Evolutionary conservation across 805 yeast species (phyloP).

Genomic region (Myxozyma lipomycoides): DNA sequence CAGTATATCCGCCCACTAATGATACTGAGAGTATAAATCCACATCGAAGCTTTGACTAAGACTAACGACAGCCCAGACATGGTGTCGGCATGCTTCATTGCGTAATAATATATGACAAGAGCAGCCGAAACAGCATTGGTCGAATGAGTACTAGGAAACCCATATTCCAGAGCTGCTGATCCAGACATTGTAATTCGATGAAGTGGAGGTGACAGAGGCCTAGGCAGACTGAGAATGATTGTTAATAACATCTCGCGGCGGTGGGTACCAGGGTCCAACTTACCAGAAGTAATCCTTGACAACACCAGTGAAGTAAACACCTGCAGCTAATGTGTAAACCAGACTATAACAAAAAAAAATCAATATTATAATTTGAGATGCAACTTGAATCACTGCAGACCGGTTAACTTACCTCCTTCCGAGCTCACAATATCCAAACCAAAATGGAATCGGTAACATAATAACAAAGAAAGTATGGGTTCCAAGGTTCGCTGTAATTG

Average conservation of each 20-base stretch:
- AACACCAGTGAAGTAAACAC: constrained; percentile 60
- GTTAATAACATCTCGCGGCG: constrained; percentile 8
- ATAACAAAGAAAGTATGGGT: constrained; percentile 91
- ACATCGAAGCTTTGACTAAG: constrained; percentile 12
- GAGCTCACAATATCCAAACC: constrained; percentile 63
- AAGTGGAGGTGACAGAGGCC: constrained; percentile 90
- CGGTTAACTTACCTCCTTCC: constrained; percentile 48
- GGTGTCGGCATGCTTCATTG: constrained; percentile 2
- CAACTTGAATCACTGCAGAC: background rate
- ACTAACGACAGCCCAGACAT: constrained; percentile 8
- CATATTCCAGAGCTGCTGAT: constrained; percentile 90
- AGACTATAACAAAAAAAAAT: constrained; percentile 22
- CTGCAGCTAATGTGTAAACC: constrained; percentile 59
- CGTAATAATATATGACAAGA: constrained; percentile 42
- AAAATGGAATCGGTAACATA: constrained; percentile 77
- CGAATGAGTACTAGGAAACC: constrained; percentile 91
- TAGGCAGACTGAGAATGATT: constrained; percentile 51
- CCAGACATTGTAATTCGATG: constrained; percentile 84
- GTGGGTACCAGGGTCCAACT: no score
- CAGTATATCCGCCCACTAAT: constrained; percentile 82
- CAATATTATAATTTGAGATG: no score
- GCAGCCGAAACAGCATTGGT: constrained; percentile 89
- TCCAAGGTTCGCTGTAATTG: constrained; percentile 84
- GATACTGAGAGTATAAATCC: constrained; percentile 58
- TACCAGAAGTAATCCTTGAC: constrained; percentile 75